These are phyloP conservation scores for Ulota crispa DNA, from an alignment of 225 moss, liverwort and hornwort species.

Conservation along the genomic window DNA sequence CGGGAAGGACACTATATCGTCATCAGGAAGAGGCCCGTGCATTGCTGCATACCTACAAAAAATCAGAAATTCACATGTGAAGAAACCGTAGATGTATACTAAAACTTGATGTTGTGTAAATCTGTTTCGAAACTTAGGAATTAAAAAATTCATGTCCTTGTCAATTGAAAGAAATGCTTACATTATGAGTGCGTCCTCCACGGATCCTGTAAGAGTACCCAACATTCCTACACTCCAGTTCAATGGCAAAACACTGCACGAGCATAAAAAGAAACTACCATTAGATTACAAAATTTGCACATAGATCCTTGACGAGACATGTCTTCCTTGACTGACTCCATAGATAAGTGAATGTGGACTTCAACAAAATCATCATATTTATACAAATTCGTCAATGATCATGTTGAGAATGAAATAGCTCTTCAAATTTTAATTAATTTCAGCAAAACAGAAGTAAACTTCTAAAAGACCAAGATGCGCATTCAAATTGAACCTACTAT, in stretches of 20 bases:
- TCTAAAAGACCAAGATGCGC: not conserved
- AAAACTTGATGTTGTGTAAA: not conserved
- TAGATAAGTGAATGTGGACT: not conserved
- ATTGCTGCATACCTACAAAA: constrained; percentile 82
- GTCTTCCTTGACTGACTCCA: not conserved
- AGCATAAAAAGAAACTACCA: constrained; percentile 6
- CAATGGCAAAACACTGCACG: constrained; percentile 77
- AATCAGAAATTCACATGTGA: constrained; percentile 5
- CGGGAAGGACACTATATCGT: constrained; percentile 73
- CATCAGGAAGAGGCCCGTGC: constrained; percentile 72
- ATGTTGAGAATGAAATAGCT: not conserved
- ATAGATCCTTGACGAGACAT: not conserved
- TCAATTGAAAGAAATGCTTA: constrained; percentile 31
- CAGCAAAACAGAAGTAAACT: not conserved
- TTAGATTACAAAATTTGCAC: not conserved
- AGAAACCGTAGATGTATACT: not conserved
- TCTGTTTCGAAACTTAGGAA: not conserved
- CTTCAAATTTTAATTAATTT: not conserved
- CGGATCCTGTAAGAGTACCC: constrained; percentile 80
- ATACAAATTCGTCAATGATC: not conserved
- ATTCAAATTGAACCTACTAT: not conserved
- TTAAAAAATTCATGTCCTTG: not conserved
- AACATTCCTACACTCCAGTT: constrained; percentile 96
- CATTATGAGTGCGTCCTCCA: constrained; percentile 92
- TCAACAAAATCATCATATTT: not conserved